Conservation (phyloP, 441 rosid species). For the Geranium incanum region DNA sequence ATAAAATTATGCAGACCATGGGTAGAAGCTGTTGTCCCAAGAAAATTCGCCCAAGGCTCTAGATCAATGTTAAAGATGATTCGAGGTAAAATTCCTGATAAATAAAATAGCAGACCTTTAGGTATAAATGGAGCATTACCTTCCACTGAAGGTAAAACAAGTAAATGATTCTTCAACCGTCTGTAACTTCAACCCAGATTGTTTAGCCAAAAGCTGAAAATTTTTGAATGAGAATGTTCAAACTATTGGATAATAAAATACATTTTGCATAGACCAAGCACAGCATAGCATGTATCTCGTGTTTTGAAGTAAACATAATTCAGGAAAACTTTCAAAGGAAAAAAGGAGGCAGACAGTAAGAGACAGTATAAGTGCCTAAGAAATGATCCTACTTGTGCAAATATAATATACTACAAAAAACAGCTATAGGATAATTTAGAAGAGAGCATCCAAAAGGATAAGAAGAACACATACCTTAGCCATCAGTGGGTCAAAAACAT, state of each 20-base stretch:
- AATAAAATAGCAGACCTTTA: slow-evolving; percentile 8
- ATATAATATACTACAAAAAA: background rate
- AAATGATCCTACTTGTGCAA: background rate
- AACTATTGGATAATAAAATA: background rate
- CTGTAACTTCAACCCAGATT: slow-evolving; percentile 44
- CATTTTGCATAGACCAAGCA: background rate
- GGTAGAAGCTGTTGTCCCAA: too few species aligned
- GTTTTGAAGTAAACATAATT: too few species aligned
- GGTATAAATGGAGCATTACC: slow-evolving; percentile 41
- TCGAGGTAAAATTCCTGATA: background rate
- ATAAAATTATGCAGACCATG: too few species aligned
- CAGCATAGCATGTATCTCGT: background rate
- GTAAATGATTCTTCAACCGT: slow-evolving; percentile 60
- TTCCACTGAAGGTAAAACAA: slow-evolving; percentile 51
- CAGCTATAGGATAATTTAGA: background rate
- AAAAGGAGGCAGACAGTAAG: background rate
- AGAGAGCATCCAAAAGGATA: slow-evolving; percentile 15
- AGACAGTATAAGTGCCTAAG: background rate
- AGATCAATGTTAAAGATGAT: background rate
- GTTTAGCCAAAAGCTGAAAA: slow-evolving; percentile 46
- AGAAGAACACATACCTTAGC: slow-evolving; percentile 28
- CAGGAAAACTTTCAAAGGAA: too few species aligned
- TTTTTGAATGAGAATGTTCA: background rate
- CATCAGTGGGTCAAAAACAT: slow-evolving; percentile 45
- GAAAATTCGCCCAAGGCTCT: too few species aligned